phyloP scores from a whole-genome alignment of 2,329 filamentous ascomycete genomes.

The Fusarium metavorans region DNA sequence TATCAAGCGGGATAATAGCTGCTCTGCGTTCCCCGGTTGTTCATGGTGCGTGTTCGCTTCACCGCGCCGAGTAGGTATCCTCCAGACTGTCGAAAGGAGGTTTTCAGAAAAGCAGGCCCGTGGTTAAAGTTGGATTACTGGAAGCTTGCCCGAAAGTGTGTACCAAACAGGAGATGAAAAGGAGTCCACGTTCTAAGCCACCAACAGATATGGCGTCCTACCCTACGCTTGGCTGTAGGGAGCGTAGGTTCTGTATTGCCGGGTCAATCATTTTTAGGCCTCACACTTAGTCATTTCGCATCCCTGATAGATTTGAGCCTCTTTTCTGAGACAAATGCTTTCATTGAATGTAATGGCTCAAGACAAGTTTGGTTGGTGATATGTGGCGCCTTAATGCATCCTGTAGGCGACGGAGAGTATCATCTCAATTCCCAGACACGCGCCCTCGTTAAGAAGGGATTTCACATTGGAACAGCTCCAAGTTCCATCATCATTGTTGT shows the following conservation, averaged over 20 bases:
- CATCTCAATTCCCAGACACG: not conserved
- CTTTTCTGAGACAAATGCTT: not conserved
- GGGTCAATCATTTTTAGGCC: not conserved
- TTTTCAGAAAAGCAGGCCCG: not conserved
- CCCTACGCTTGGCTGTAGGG: not conserved
- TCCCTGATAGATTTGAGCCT: accelerated
- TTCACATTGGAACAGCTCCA: not conserved
- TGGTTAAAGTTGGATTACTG: not conserved
- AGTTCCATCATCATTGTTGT: not conserved
- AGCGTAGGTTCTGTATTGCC: not conserved
- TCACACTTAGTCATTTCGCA: not conserved
- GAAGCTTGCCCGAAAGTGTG: not conserved
- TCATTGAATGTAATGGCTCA: not conserved
- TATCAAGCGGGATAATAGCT: not conserved
- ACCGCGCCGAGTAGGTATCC: not conserved
- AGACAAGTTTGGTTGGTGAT: not conserved
- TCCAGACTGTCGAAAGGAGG: not conserved
- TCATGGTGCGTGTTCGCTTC: not conserved
- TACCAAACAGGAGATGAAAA: not conserved
- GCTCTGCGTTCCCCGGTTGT: not conserved
- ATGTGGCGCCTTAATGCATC: not conserved
- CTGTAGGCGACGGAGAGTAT: not conserved
- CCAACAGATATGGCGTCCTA: not conserved
- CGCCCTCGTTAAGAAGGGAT: not conserved
- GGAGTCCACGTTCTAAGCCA: not conserved